These are phyloP conservation scores for Saposhnikovia divaricata DNA, from an alignment of 129 eudicot genomes.

Conservation along the genomic window DNA sequence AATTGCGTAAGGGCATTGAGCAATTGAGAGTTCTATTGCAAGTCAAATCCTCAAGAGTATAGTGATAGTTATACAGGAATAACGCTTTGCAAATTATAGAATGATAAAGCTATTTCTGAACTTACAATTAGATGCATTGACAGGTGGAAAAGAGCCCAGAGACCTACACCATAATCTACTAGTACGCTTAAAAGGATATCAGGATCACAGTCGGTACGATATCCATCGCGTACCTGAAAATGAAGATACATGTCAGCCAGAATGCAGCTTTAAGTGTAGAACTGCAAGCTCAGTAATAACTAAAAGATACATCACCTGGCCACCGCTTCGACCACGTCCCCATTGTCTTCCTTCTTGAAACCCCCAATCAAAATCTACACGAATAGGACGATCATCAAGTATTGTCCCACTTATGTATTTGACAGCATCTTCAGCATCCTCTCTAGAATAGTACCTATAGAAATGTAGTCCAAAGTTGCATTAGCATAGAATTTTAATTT, in stretches of 20 bases:
- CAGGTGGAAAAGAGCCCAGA: no score
- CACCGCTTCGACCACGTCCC: constrained; percentile 99
- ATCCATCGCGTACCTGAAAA: no score
- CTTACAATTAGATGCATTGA: no score
- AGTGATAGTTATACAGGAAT: no score
- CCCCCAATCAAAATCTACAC: constrained; percentile 99
- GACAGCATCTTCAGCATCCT: constrained; percentile 90
- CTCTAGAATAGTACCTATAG: constrained; percentile 84
- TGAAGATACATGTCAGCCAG: constrained; percentile 3
- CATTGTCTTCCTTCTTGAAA: constrained; percentile 98
- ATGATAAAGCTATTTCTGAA: no score
- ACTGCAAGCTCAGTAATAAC: neutral
- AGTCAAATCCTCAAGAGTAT: no score
- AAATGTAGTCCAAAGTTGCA: neutral
- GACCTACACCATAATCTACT: no score
- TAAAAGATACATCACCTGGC: constrained; percentile 41
- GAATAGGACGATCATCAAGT: constrained; percentile 97
- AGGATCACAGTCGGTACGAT: constrained; percentile 81
- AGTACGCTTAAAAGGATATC: constrained; percentile 66
- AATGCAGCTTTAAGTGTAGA: neutral
- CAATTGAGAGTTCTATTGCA: no score
- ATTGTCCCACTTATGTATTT: constrained; percentile 94
- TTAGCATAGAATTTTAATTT: neutral
- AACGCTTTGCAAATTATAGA: no score
- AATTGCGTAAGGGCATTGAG: no score